These are phyloP conservation scores for Curvularia eragrostidis DNA, from an alignment of 2,329 filamentous ascomycete species.

Conservation along the genomic window DNA sequence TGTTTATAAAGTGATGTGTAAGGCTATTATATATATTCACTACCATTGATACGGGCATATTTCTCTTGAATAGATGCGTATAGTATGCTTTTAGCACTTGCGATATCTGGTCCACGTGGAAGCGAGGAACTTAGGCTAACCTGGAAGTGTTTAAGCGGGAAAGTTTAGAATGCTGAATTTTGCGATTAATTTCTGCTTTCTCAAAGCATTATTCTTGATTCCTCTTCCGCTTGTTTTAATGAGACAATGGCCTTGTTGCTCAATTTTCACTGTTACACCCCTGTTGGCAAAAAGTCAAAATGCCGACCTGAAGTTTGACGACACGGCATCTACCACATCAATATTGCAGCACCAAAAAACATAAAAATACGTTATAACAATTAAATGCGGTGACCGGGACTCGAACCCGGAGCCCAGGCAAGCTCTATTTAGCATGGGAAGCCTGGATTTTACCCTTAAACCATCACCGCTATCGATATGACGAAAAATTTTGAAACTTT, in stretches of 20 bases:
- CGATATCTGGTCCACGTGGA: not conserved
- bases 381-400: slow-evolving; percentile 30
- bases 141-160: not conserved
- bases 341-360: not conserved
- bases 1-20: not conserved
- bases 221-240: not conserved
- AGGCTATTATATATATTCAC: not conserved
- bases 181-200: not conserved
- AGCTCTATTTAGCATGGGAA: slow-evolving; percentile 30
- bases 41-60: not conserved
- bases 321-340: not conserved
- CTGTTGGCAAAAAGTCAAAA: slow-evolving; percentile 1
- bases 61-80: not conserved
- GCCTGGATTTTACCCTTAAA: slow-evolving; percentile 44
- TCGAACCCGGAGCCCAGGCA: slow-evolving; percentile 40
- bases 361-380: too few species aligned
- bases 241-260: not conserved
- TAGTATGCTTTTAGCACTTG: not conserved
- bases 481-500: not conserved
- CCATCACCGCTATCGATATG: slow-evolving; percentile 24
- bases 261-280: not conserved
- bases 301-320: not conserved
- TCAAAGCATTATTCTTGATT: not conserved
- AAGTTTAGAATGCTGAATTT: not conserved
- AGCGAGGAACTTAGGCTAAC: not conserved